Conservation (phyloP, 495 filamentous ascomycete genomes). For the Neurospora sp. region DNA sequence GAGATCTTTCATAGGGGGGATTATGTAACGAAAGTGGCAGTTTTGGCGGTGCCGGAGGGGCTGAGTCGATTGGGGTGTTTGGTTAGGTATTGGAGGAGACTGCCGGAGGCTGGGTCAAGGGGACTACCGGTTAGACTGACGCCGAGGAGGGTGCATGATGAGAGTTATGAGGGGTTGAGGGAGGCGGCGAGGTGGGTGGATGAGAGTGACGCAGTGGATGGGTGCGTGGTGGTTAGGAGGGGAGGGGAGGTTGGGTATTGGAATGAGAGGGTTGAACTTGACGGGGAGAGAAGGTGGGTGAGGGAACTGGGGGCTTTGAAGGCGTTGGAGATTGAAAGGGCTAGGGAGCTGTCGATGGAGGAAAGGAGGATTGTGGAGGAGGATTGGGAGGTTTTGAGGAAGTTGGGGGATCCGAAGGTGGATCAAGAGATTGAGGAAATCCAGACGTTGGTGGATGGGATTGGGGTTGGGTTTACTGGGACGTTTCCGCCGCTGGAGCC, state of each 20-base stretch:
- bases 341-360: conserved; percentile 11
- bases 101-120: conserved; percentile 17
- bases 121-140: conserved; percentile 24
- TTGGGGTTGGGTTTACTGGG: conserved; percentile 11
- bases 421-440: conserved; percentile 19
- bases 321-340: conserved; percentile 18
- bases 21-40: conserved; percentile 20
- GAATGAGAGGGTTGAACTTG: conserved; percentile 5
- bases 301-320: not conserved
- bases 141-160: conserved; percentile 27
- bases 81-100: conserved; percentile 15
- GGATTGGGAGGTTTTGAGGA: conserved; percentile 16
- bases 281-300: conserved; percentile 2
- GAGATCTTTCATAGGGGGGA: conserved; percentile 8
- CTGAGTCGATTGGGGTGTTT: conserved; percentile 25
- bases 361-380: conserved; percentile 11
- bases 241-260: conserved; percentile 7
- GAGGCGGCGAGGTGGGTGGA: conserved; percentile 24
- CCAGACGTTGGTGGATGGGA: conserved; percentile 12
- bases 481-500: not conserved
- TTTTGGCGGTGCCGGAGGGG: conserved; percentile 24
- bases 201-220: conserved; percentile 5
- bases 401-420: conserved; percentile 13
- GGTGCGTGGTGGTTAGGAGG: not conserved
- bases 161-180: conserved; percentile 21